Base-by-base conservation (phyloP, 2,329 filamentous ascomycete genomes). In the Cladophialophora yegresii region DNA sequence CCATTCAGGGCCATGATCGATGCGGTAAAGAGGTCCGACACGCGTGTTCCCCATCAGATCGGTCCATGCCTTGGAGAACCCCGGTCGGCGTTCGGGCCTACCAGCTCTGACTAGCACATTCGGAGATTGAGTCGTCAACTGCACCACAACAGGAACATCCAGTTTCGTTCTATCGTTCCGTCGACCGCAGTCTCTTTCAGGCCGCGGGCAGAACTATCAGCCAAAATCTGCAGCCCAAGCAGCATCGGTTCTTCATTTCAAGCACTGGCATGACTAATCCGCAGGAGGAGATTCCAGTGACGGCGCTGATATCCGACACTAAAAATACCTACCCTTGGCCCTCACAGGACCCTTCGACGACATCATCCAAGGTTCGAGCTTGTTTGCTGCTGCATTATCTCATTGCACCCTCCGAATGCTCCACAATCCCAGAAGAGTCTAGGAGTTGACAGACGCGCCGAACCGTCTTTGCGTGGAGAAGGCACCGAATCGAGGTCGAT, bases 161-260 rank as follows among this genome's bases (percentile, higher is more conserved):
- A 43, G 9, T 32, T 32, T 28, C 26, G 26, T 28, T 28, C 26
- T 28, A 3, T 47, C 40, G 23, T 43, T 13, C 8, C 23, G 36
- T 56, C n/a, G 16, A 10, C 30, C 53, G 16, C 23, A 13, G 43
- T 33, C 51, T 33, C 51, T 30, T 26, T 54, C 16, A 43, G 16
- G 36, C 28, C 22, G 61, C 26, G 36, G 62, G 62, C 47, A 61
- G 60, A 64, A 64, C 58, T 50, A 64, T 64, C 45, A 30, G 33
- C 57, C 62, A 50, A 45, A 54, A 36, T 55, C 16, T 30, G 51
- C 51, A 22, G 22, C 28, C 33, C 40, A 32, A 23, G 26, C 20
- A 54, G 13, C 13, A 22, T 33, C 54, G 61, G 61, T 59, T 63
- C 54, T 63, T 54, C 55, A 54, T 63, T 63, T 61, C 50, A 53